Conservation (phyloP, 305 asterid species). For the Vinca major region DNA sequence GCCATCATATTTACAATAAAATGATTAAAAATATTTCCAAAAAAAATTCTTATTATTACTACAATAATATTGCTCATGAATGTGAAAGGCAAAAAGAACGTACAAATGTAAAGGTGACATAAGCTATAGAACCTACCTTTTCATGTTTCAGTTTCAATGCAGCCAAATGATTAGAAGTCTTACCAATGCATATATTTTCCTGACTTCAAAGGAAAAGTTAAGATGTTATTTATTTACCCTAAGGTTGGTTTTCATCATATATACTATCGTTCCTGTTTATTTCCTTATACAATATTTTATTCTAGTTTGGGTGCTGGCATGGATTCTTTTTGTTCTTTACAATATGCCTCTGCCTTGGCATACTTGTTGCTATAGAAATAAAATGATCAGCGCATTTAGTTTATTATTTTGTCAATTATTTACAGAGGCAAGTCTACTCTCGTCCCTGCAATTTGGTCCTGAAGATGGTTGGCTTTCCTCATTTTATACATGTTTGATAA, state of each 20-base stretch:
- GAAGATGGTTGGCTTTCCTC: slow-evolving; percentile 97
- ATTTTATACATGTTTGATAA: slow-evolving; percentile 83
- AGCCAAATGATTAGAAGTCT: not conserved
- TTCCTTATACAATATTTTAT: not conserved
- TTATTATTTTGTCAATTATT: slow-evolving; percentile 5
- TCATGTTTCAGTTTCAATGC: not conserved
- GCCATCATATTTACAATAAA: not conserved
- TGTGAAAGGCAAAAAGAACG: too few relatives aligned
- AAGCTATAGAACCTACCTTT: too few relatives aligned
- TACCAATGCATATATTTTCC: not conserved
- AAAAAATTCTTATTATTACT: not conserved
- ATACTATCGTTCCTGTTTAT: not conserved
- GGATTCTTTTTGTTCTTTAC: not conserved
- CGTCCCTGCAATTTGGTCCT: slow-evolving; percentile 64
- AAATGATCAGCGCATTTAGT: not conserved
- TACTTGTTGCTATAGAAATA: not conserved
- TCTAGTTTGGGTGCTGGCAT: not conserved
- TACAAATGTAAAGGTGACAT: too few relatives aligned
- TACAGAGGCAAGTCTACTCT: slow-evolving; percentile 66
- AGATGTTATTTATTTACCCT: not conserved
- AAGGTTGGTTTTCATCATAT: not conserved
- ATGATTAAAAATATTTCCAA: not conserved
- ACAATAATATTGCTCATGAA: too few relatives aligned
- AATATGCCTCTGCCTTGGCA: not conserved
- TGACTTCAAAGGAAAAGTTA: not conserved